Percentiles rank a stretch among this genome's conserved stretches.
Evolutionary conservation across 2,329 filamentous ascomycete species (phyloP).

Genomic region (Claviceps sorghi): DNA sequence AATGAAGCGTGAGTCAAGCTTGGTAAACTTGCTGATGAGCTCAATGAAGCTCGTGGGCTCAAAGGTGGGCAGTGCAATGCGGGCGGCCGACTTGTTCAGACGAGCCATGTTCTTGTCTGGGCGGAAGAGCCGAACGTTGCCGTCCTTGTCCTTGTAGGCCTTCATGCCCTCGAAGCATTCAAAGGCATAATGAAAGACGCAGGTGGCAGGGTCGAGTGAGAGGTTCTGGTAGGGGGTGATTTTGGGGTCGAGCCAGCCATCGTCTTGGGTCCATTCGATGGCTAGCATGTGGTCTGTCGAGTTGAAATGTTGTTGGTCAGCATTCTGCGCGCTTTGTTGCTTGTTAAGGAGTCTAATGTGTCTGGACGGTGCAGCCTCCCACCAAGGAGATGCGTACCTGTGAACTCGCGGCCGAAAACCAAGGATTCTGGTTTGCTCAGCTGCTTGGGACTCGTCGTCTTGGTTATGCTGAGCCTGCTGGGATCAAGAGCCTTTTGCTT

Average conservation of each 20-base stretch:
- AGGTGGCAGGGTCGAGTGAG: conserved; percentile 86
- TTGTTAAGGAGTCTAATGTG: neutral
- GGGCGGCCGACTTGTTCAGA: conserved; percentile 77
- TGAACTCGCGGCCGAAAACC: conserved; percentile 82
- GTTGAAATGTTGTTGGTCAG: neutral
- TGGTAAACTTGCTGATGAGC: conserved; percentile 65
- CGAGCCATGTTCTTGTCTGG: conserved; percentile 94
- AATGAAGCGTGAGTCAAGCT: conserved; percentile 79
- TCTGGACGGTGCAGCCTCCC: neutral
- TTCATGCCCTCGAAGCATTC: conserved; percentile 99
- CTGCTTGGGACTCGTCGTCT: conserved; percentile 61
- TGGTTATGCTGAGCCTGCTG: conserved; percentile 58
- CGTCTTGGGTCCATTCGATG: conserved; percentile 75
- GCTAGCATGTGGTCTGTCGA: conserved; percentile 87
- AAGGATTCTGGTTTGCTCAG: conserved; percentile 65
- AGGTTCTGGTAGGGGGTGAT: conserved; percentile 96
- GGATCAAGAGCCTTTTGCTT: conserved; percentile 59
- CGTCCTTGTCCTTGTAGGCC: conserved; percentile 79
- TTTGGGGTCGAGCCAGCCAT: conserved; percentile 69
- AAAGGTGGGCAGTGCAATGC: conserved; percentile 88
- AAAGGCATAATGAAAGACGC: conserved; percentile 97
- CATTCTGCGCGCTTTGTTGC: neutral
- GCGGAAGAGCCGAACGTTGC: conserved; percentile 73
- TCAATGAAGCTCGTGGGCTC: conserved; percentile 59
- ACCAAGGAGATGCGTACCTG: conserved; percentile 38